Base-by-base conservation (phyloP, 108 stramenopile genomes). In the Skeletonema tropicum region DNA sequence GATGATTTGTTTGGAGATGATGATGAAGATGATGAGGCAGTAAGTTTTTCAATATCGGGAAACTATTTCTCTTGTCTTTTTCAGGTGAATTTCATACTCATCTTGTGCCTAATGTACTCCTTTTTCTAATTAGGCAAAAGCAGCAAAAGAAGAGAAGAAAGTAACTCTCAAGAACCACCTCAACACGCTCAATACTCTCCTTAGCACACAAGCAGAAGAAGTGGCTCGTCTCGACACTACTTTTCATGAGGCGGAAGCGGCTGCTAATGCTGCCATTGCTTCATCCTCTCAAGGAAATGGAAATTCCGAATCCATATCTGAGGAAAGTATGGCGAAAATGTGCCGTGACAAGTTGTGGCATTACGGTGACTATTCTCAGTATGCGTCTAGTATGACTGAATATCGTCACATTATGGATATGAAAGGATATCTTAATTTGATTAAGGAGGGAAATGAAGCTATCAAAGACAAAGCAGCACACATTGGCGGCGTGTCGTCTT, bases 391-490 rank as follows among this genome's bases (percentile, higher is more conserved):
- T 25, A 79, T 90, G 59, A 71, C 82, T 25, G 92, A 91, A 57
- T 77, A 79, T 41, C 87, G 87, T 14, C 86, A 95, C 41, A 87
- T 91, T 32, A 67, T 86, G 66, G 95, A 96, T 71, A 78, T 93
- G 69, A 87, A 85, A 49, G 85, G 73, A 12, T 96, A 92, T 71
- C 84, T 96, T 23, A 82, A 71, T 64, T 74, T 96, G 11, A 80
- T 96, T 52, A 84, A 90, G 67, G 95, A 96, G 71, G 95, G 95
- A 17, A 96, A 91, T 60, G 89, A 89, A 64, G 89, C 92, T 12
- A 88, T 96, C 74, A 80, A 79, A 33, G 85, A 78, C 45, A 93
- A 92, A 58, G 69, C 60, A n/a, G 63, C 70, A 6, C 46, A 41
- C 11, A 62, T 68, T 39, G 79, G 57, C 13, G 70, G 67, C 23